Evolutionary conservation across 2,329 filamentous ascomycete species (phyloP).

Genomic region (Fusarium coffeatum): DNA sequence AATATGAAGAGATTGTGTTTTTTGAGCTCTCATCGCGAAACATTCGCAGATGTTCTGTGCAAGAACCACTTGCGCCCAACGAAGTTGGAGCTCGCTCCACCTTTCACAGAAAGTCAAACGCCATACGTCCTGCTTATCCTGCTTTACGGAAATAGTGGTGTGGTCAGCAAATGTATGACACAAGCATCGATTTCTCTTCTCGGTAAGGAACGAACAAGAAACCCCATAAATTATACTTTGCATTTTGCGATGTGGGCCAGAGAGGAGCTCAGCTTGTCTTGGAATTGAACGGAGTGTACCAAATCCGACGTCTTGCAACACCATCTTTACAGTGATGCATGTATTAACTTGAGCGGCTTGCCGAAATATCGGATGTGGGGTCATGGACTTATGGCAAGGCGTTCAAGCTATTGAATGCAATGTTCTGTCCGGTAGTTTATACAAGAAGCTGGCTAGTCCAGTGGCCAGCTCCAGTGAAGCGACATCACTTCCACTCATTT

Average conservation of each 20-base stretch:
- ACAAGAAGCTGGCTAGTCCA: too few species aligned
- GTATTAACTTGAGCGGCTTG: not conserved
- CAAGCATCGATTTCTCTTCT: not conserved
- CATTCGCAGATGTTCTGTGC: not conserved
- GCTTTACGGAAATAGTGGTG: not conserved
- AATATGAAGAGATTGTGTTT: not conserved
- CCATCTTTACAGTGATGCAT: not conserved
- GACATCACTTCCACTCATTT: too few species aligned
- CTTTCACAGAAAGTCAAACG: not conserved
- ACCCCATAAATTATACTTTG: not conserved
- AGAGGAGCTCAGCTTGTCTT: too few species aligned
- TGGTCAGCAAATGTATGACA: not conserved
- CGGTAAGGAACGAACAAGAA: too few species aligned
- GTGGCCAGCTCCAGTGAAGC: too few species aligned
- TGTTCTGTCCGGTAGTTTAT: too few species aligned
- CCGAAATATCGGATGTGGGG: rapidly evolving
- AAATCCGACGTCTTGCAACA: not conserved
- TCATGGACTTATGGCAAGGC: not conserved
- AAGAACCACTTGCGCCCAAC: not conserved
- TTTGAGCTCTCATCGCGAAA: not conserved
- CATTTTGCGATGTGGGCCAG: not conserved
- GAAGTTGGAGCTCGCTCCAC: not conserved
- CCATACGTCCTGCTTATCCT: not conserved
- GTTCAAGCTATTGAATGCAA: not conserved
- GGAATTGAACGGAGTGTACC: rapidly evolving